Evolutionary conservation across 1,139 yeast genomes (phyloP).

Genomic region (Meyerozyma smithsonii): DNA sequence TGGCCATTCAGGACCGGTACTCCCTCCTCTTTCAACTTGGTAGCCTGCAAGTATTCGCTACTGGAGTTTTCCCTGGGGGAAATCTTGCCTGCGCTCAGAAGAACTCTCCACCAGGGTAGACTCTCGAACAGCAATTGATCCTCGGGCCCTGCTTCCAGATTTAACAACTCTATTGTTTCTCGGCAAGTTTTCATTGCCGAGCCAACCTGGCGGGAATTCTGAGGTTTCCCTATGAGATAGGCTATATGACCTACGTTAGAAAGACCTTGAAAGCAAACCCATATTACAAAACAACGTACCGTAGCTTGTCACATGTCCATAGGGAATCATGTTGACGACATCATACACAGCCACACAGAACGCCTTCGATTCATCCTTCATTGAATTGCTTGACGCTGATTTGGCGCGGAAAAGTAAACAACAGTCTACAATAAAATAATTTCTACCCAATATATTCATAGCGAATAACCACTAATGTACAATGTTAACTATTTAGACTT

Average conservation of each 20-base stretch:
- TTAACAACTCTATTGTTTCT: slow-evolving; percentile 21
- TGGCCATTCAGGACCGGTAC: slow-evolving; percentile 36
- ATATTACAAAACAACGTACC: slow-evolving; percentile 42
- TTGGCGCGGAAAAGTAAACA: too few species aligned
- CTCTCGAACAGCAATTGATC: slow-evolving; percentile 21
- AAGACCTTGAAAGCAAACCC: slow-evolving; percentile 4
- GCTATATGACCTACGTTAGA: slow-evolving; percentile 56
- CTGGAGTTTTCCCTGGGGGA: slow-evolving; percentile 45
- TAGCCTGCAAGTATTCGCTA: slow-evolving; percentile 46
- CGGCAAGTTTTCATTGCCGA: slow-evolving; percentile 50
- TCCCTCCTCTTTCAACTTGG: slow-evolving; percentile 44
- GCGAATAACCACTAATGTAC: slow-evolving; percentile 2
- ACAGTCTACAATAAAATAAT: not conserved
- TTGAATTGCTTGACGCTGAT: too few species aligned
- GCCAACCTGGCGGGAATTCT: slow-evolving; percentile 72
- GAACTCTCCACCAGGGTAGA: slow-evolving; percentile 83
- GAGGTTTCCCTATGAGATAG: slow-evolving; percentile 54
- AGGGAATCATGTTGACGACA: slow-evolving; percentile 51
- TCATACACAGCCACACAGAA: slow-evolving; percentile 61
- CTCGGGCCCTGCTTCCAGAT: slow-evolving; percentile 14
- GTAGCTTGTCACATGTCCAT: slow-evolving; percentile 65
- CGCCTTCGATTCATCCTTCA: slow-evolving; percentile 45
- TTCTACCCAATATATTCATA: slow-evolving; percentile 2
- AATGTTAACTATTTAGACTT: slow-evolving; percentile 18
- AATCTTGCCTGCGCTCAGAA: slow-evolving; percentile 57